Percentiles rank a stretch among this genome's conserved stretches.
phyloP scores from a whole-genome alignment of 148 eudicot genomes.

The Agrostemma githago region DNA sequence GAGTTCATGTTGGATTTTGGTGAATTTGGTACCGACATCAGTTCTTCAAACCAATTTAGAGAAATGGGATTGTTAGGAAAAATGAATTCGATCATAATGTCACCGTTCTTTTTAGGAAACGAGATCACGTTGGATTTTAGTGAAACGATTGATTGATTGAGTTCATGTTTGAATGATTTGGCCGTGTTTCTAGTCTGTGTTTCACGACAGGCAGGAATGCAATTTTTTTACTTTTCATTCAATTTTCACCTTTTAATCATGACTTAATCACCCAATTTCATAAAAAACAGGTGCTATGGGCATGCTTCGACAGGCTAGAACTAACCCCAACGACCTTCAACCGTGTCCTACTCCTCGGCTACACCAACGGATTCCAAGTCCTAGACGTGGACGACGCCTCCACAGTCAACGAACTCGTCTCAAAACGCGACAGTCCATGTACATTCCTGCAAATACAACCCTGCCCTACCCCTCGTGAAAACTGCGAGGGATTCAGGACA shows the following conservation, averaged over 20 bases:
- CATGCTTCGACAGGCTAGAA: conserved; percentile 88
- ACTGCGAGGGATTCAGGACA: conserved; percentile 48
- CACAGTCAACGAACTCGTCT: conserved; percentile 72
- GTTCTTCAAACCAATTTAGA: conserved; percentile 6
- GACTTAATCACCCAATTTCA: conserved; percentile 2
- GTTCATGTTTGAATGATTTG: too few relatives aligned
- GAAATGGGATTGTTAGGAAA: too few relatives aligned
- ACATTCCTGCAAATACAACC: conserved; percentile 93
- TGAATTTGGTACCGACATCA: not conserved
- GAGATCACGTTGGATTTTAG: too few relatives aligned
- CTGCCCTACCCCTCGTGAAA: conserved; percentile 48
- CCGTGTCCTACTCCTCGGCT: conserved; percentile 81
- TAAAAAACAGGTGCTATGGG: conserved; percentile 77
- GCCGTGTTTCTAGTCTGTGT: too few relatives aligned
- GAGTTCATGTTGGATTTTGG: too few relatives aligned
- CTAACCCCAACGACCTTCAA: conserved; percentile 50
- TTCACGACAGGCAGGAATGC: too few relatives aligned
- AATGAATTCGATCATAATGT: too few relatives aligned
- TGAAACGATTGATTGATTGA: too few relatives aligned
- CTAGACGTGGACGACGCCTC: conserved; percentile 93
- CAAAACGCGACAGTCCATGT: conserved; percentile 84
- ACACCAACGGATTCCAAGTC: conserved; percentile 88
- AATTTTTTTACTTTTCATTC: not conserved
- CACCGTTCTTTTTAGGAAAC: too few relatives aligned
- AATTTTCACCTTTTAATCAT: not conserved